These are phyloP conservation scores for Xylariaceae sp. DNA, from an alignment of 2,329 filamentous ascomycete species.

Conservation along the genomic window DNA sequence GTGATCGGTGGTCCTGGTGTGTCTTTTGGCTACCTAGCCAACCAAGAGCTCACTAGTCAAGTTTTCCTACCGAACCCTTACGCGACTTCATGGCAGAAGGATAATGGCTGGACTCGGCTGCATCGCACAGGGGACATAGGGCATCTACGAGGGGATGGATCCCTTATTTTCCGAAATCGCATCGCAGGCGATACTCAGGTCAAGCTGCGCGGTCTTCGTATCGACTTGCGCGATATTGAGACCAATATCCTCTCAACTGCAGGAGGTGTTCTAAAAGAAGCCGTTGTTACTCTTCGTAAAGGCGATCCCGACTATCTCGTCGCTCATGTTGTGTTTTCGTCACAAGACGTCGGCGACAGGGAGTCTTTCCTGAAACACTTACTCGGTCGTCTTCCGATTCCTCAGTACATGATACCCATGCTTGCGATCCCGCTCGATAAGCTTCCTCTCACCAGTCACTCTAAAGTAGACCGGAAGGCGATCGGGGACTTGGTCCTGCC, in stretches of 20 bases:
- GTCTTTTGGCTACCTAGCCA: conserved; percentile 45
- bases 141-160: conserved; percentile 43
- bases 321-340: conserved; percentile 39
- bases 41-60: conserved; percentile 22
- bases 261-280: conserved; percentile 15
- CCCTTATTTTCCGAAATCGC: conserved; percentile 48
- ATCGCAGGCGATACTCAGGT: conserved; percentile 47
- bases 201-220: conserved; percentile 39
- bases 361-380: conserved; percentile 20
- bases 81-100: not conserved
- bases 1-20: conserved; percentile 48
- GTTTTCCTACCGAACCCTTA: conserved; percentile 8
- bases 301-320: conserved; percentile 31
- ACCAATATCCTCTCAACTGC: conserved; percentile 24
- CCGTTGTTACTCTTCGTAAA: conserved; percentile 16
- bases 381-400: conserved; percentile 6
- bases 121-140: conserved; percentile 50
- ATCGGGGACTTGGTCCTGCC: conserved; percentile 21
- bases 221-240: conserved; percentile 48
- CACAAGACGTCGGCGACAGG: not conserved
- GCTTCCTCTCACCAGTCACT: conserved; percentile 21
- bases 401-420: conserved; percentile 30
- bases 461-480: conserved; percentile 27
- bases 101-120: conserved; percentile 15
- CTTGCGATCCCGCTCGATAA: not conserved